Conservation (phyloP, 1,284 basidiomycete species). For the Caloboletus inedulis region DNA sequence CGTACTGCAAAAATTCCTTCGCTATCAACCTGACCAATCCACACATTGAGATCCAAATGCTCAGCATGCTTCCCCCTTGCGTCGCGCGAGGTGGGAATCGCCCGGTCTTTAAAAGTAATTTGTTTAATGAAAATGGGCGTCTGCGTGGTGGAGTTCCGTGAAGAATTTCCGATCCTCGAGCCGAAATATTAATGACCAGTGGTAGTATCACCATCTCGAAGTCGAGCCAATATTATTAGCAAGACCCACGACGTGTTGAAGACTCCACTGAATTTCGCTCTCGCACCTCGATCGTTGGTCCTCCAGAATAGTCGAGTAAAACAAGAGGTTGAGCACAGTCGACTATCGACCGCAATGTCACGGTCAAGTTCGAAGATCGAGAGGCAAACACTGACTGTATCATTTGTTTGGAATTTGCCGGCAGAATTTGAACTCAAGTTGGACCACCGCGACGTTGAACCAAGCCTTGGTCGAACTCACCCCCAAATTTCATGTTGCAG, state of each 20-base stretch:
- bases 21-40: constrained; percentile 5
- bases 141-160: constrained; percentile 1
- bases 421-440: constrained; percentile 4
- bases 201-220: not conserved
- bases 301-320: not conserved
- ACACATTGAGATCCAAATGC: constrained; percentile 1
- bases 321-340: not conserved
- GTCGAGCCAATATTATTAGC: not conserved
- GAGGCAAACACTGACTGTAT: not conserved
- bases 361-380: not conserved
- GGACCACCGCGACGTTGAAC: not conserved
- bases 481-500: not conserved
- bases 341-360: not conserved
- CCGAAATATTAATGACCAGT: not conserved
- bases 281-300: not conserved
- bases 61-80: not conserved
- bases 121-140: constrained; percentile 16
- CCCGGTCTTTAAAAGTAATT: constrained; percentile 17
- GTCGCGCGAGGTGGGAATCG: constrained; percentile 25
- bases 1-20: constrained; percentile 12
- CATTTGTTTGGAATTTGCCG: not conserved
- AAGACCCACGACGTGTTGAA: constrained; percentile 1
- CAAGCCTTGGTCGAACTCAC: constrained; percentile 3
- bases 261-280: not conserved
- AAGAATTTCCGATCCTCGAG: not conserved